Conservation (phyloP, 2,329 filamentous ascomycete genomes). For the Dactylonectria estremocensis region DNA sequence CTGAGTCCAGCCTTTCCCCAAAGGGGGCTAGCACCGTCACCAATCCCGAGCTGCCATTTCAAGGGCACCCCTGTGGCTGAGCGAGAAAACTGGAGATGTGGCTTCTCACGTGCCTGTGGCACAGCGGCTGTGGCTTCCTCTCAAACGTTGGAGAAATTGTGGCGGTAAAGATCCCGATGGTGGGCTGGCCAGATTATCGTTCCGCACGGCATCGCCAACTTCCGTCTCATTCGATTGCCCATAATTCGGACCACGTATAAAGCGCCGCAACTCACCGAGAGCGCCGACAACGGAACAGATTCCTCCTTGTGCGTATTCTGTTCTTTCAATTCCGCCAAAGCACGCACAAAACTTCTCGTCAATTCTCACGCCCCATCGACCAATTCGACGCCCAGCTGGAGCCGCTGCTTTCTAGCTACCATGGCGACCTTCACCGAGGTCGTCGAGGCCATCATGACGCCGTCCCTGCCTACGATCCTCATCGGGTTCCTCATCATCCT, state of each 20-base stretch:
- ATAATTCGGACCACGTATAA: constrained; percentile 10
- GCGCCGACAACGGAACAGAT: neutral
- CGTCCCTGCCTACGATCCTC: constrained; percentile 74
- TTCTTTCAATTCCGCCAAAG: neutral
- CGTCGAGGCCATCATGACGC: constrained; percentile 70
- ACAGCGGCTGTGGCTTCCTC: constrained; percentile 6
- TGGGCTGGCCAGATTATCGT: constrained; percentile 32
- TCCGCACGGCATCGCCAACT: constrained; percentile 26
- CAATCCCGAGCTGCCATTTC: constrained; percentile 37
- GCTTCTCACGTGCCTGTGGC: constrained; percentile 23
- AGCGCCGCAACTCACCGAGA: constrained; percentile 10
- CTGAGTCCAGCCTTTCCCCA: constrained; percentile 43
- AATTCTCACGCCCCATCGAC: neutral
- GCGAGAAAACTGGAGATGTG: neutral
- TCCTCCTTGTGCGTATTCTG: neutral
- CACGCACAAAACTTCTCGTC: neutral
- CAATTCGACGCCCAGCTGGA: constrained; percentile 33
- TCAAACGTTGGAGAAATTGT: neutral
- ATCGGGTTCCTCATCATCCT: constrained; percentile 81
- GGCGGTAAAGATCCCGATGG: constrained; percentile 15
- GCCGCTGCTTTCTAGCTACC: constrained; percentile 37
- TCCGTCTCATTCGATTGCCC: constrained; percentile 25
- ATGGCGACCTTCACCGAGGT: constrained; percentile 59
- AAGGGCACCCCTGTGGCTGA: constrained; percentile 47
- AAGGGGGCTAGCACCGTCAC: constrained; percentile 36